Percentiles rank a stretch among this genome's conserved stretches.
Evolutionary conservation across 2,329 filamentous ascomycete species (phyloP).

Genomic region (Teratosphaeriaceae sp.): DNA sequence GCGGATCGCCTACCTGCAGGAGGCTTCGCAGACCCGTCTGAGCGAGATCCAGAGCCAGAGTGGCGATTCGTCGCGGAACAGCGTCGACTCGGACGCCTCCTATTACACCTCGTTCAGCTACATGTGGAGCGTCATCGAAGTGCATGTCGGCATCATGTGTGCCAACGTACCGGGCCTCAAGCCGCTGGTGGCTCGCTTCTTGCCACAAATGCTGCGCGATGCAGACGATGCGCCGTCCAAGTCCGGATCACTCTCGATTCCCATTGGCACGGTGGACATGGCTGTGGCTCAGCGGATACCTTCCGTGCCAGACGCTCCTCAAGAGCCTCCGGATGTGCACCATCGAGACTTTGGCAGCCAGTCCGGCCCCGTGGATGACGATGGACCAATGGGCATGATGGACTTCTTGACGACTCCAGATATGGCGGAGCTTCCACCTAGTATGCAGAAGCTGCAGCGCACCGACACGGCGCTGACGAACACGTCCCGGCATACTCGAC

Average conservation of each 20-base stretch:
- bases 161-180: slow-evolving; percentile 91
- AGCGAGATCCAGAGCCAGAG: slow-evolving; percentile 31
- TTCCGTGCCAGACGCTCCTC: slow-evolving; percentile 12
- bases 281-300: slow-evolving; percentile 19
- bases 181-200: slow-evolving; percentile 63
- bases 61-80: slow-evolving; percentile 28
- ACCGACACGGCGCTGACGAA: slow-evolving; percentile 35
- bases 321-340: slow-evolving; percentile 15
- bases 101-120: slow-evolving; percentile 76
- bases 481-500: slow-evolving; percentile 31
- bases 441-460: slow-evolving; percentile 29
- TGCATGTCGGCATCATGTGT: slow-evolving; percentile 83
- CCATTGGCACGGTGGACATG: slow-evolving; percentile 14
- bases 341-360: slow-evolving; percentile 19
- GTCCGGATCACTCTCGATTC: slow-evolving; percentile 18
- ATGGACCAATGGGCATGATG: slow-evolving; percentile 38
- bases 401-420: slow-evolving; percentile 50
- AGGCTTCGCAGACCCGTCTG: slow-evolving; percentile 50
- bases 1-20: slow-evolving; percentile 82
- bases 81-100: slow-evolving; percentile 45
- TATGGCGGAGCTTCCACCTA: slow-evolving; percentile 22
- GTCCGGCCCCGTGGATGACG: slow-evolving; percentile 8
- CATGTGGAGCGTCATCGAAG: slow-evolving; percentile 92
- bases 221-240: slow-evolving; percentile 30
- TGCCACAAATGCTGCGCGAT: slow-evolving; percentile 52